Base-by-base conservation (phyloP, 2,329 filamentous ascomycete species). In the Exophiala mesophila region DNA sequence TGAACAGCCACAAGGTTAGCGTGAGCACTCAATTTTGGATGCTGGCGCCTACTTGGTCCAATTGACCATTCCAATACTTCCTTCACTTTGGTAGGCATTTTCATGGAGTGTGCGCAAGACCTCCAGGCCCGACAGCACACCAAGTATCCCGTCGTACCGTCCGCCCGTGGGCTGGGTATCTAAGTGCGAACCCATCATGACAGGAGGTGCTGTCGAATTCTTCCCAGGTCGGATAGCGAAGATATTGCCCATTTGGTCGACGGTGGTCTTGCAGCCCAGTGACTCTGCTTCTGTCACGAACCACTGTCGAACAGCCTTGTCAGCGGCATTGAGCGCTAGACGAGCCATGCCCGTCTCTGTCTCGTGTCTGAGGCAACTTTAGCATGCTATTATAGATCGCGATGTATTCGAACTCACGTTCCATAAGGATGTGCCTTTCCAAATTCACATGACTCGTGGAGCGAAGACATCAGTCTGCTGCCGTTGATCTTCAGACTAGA, bases 221-320 rank as follows among this genome's bases (percentile, higher is more conserved):
- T 73, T 65, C 1, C 85, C 85, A 3, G 79, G 75, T 2, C 82
- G 74, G 3, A 85, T 70, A 1, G 85, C 83, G 59, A 90, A 90
- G 47, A 84, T 84, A 54, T 89, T 90, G 20, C 85, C 85, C 77
- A 90, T 88, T 16, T 77, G 69, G 59, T 92, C 86, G 1, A 87
- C 63, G 0, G 74, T 81, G 7, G 85, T 70, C 2, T 72, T 70
- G 60, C 85, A 90, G 5, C 81, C 83, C 0, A 88, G 65, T 0
- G 65, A 67, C 54, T 76, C 64, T 2, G 77, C 78, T 0, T 78
- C 80, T 16, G 78, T 61, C 0, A 81, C 71, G 51, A 90, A 88
- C 85, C 85, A 90, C 59, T 85, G 77, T 32, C 86, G 77, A 9
- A 76, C 85, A 55, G 75, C 63, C 57, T 82, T 85, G 60, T 90